phyloP scores from a whole-genome alignment of 2,329 filamentous ascomycete species.

The Elsinoe australis region DNA sequence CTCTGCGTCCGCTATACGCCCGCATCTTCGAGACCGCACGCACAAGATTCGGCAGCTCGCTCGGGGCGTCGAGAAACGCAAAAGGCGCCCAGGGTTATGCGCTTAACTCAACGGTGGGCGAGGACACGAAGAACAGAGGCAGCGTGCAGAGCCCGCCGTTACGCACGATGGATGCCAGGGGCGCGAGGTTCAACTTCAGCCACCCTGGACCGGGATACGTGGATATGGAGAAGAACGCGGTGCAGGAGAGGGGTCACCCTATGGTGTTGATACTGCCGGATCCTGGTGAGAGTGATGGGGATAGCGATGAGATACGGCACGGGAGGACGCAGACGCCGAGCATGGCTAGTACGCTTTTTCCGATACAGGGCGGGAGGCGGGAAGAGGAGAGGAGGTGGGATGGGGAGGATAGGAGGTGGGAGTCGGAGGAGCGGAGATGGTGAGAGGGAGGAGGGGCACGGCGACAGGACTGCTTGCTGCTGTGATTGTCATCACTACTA shows the following conservation, averaged over 20 bases:
- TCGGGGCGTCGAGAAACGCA: background rate
- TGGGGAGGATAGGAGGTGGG: no score
- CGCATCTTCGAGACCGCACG: slow-evolving; percentile 5
- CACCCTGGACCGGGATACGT: slow-evolving; percentile 5
- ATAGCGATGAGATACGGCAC: slow-evolving; percentile 9
- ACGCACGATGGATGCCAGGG: no score
- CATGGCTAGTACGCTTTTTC: slow-evolving; percentile 10
- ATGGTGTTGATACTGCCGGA: slow-evolving; percentile 7
- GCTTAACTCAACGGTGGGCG: background rate
- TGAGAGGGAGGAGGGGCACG: no score
- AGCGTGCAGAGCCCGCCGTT: background rate
- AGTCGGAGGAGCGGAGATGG: no score
- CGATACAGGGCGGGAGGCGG: slow-evolving; percentile 2
- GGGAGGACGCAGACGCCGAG: slow-evolving; percentile 8
- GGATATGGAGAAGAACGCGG: slow-evolving; percentile 13
- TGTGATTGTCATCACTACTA: no score
- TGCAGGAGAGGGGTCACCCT: background rate
- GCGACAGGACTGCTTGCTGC: no score
- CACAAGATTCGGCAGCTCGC: background rate
- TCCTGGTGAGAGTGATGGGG: background rate
- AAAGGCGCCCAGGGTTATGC: background rate
- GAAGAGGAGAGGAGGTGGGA: background rate
- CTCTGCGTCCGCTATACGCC: slow-evolving; percentile 15
- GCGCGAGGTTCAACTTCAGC: slow-evolving; percentile 12
- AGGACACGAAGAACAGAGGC: background rate